Evolutionary conservation across 176 grass and related monocot genomes (phyloP), one percentile per base, ranked within the genome.

Genomic region (Hyparrhenia diplandra): DNA sequence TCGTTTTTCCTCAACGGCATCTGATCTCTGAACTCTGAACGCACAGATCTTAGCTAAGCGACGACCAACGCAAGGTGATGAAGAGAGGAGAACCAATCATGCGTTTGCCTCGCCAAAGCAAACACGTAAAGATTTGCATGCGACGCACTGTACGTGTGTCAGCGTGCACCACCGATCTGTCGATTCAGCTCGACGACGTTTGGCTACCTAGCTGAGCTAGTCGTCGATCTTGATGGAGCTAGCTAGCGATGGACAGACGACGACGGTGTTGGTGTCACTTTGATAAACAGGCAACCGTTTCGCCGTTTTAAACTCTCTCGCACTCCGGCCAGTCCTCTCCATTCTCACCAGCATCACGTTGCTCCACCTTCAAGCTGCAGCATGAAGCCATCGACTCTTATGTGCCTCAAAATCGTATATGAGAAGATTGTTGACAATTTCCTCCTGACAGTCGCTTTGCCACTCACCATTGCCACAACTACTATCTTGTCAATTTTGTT

Each of bases 101-200:
- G 10, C 11, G 21, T 7, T 76, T 39, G 24, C 79, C 57, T 81
- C n/a, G 27, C 25, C 18, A 61, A 72, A 16, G 25, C 24, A 23
- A 32, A 45, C 35, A 71, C 49, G 79, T 71, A 80, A 81, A n/a
- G 14, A 49, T 49, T 49, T 49, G 45, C 42, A 36, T n/a, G n/a
- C 39, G 45, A 49, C 45, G 45, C 14, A 17, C n/a, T n/a, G n/a
- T n/a, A n/a, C n/a, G n/a, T n/a, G n/a, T n/a, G n/a, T n/a, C n/a
- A n/a, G n/a, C n/a, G n/a, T n/a, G n/a, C n/a, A n/a, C n/a, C n/a
- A n/a, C n/a, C n/a, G n/a, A n/a, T n/a, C n/a, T n/a, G n/a, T n/a
- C n/a, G n/a, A n/a, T n/a, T n/a, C n/a, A n/a, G n/a, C n/a, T n/a
- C n/a, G n/a, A n/a, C n/a, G n/a, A n/a, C n/a, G n/a, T n/a, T n/a